Conservation (phyloP, 306 rosid species). For the Arachis hypogaea region DNA sequence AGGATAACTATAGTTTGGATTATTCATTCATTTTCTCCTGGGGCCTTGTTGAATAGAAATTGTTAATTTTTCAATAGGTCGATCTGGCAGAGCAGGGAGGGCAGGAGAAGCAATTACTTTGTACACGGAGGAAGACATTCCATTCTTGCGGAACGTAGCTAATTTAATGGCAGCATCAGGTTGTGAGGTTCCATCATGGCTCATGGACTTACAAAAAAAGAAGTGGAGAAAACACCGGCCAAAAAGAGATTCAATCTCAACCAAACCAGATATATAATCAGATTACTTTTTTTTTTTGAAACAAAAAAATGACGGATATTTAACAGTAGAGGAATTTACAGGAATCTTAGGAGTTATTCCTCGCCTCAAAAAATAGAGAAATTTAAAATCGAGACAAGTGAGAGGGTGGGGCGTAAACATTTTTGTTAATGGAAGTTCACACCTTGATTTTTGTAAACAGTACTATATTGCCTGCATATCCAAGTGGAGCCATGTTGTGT, state of each 20-base stretch:
- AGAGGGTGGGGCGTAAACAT: neutral
- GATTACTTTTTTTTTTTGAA: neutral
- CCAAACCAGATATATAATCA: slow-evolving; percentile 53
- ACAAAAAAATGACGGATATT: neutral
- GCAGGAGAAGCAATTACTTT: slow-evolving; percentile 88
- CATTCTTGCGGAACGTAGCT: slow-evolving; percentile 77
- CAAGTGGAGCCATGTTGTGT: slow-evolving; percentile 4
- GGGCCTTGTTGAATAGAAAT: slow-evolving; percentile 26
- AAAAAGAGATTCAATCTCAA: slow-evolving; percentile 71
- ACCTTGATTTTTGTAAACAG: neutral
- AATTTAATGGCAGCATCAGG: slow-evolving; percentile 85
- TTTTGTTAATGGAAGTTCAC: slow-evolving; percentile 7
- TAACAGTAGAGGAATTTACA: slow-evolving; percentile 17
- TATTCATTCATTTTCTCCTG: neutral
- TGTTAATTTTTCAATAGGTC: slow-evolving; percentile 62
- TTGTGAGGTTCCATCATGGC: slow-evolving; percentile 88
- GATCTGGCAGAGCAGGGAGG: slow-evolving; percentile 97
- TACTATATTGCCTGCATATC: neutral
- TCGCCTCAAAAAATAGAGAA: neutral
- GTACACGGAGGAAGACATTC: slow-evolving; percentile 83
- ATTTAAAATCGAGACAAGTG: neutral
- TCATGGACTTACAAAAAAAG: slow-evolving; percentile 65
- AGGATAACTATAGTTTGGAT: slow-evolving; percentile 15
- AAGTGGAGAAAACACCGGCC: slow-evolving; percentile 96
- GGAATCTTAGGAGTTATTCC: neutral